Base-by-base conservation (phyloP, 1,284 basidiomycete genomes). In the Schizopora paradoxa region DNA sequence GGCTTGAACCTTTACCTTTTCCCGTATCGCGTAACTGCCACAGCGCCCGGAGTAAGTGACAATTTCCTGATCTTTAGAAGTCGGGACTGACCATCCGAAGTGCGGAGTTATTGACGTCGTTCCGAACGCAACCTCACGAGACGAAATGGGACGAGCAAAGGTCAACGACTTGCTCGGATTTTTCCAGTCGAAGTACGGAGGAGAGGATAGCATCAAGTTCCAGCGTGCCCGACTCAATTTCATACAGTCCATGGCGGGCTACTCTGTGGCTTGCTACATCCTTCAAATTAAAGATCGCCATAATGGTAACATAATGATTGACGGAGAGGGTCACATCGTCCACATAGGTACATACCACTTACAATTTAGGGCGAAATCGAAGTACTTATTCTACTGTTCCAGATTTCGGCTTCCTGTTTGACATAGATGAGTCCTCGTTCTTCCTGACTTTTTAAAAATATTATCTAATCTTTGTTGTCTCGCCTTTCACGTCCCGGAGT, bases 301-400 rank as follows among this genome's bases (percentile, higher is more conserved):
- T 66, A 98, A 98, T 60, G 95, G 95, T 16, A 99, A 99, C 63
- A 98, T 98, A 59, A 96, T 99, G 94, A 95, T 99, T 50, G 93
- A 97, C 59, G 91, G 88, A 5, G 89, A 94, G 51, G 95, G 95
- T 0, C 93, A 97, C 61, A 90, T 99, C 51, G 79, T 97, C 3
- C 95, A 99, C 61, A 83, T 98, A 54, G 91, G 89, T 90, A 52
- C 43, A 79, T 64, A 6, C n/a, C n/a, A 11, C 7, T 35, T 37
- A 10, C 5, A 16, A 5, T 5, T 29, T 5, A 23, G 4, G 21
- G 26, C 5, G 11, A n/a, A 22, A 14, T 7, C 13, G 16, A 16
- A 27, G n/a, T 26, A 29, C 21, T 36, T 43, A 52, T 58, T 37
- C 59, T 43, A 8, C 27, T 11, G 40, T 25, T 19, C 13, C 58